Evolutionary conservation across 306 rosid genomes (phyloP).

Genomic region (Medicago truncatula): MtrunA17r5.0-ANR NC_053042.1:3451001-3451500

Average conservation of each 20-base stretch:
- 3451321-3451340: too few relatives aligned
- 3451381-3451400: neutral
- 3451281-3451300: too few relatives aligned
- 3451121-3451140: slow-evolving; percentile 9
- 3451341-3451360: too few relatives aligned
- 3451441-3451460: neutral
- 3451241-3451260: too few relatives aligned
- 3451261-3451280: too few relatives aligned
- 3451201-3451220: too few relatives aligned
- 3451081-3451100: neutral
- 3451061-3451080: slow-evolving; percentile 43
- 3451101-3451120: slow-evolving; percentile 53
- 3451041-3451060: slow-evolving; percentile 57
- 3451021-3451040: slow-evolving; percentile 7
- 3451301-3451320: too few relatives aligned
- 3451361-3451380: neutral
- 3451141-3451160: neutral
- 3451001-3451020: neutral
- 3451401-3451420: neutral
- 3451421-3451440: too few relatives aligned
- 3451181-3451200: neutral
- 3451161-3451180: neutral
- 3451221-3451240: too few relatives aligned
- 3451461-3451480: neutral
- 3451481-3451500: neutral